Evolutionary conservation across 2,329 filamentous ascomycete species (phyloP), one percentile per base, ranked within the genome.

Genomic region (Endoconidiophora laricicola): DNA sequence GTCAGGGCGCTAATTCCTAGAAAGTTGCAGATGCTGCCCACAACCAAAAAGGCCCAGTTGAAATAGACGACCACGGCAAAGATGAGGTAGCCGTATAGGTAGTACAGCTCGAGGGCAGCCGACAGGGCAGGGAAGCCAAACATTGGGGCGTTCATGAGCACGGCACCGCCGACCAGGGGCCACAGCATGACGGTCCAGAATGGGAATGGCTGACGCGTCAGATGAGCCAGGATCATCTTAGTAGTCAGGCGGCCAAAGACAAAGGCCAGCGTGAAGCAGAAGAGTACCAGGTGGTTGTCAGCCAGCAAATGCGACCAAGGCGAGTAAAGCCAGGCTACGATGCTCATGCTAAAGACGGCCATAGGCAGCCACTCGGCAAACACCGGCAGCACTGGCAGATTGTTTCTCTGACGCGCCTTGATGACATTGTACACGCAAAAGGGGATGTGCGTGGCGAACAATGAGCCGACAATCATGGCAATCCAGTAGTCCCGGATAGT

Each of bases 211-310:
- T 96, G 91, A 55, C 79, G 79, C 2, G 91, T 91, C 47, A 98
- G 72, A 65, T 98, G 91, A 2, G 91, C 90, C 16, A 98, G 79
- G 61, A 98, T 98, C 65, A 96, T 96, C 71, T 96, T 98, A 38
- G 91, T 98, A 0, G 91, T 96, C 81, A 98, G 87, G 57, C 91
- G 83, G 36, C 91, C 91, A 64, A 98, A 96, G 53, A 95, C 91
- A 59, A 96, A 88, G n/a, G 86, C 84, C 72, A 96, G 83, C 53
- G 86, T 94, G 54, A 94, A 67, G 69, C 88, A 95, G 65, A 94
- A 94, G 44, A 96, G 76, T 9, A 93, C 79, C 1, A 98, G 76
- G 60, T 91, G 84, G 67, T 96, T 95, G 54, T 94, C 79, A 36
- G 69, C 66, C 61, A 93, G 74, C 37, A 98, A 67, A 9, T 76